phyloP scores from a whole-genome alignment of 176 grass and related monocot genomes.

The Zoysia pacifica region DNA sequence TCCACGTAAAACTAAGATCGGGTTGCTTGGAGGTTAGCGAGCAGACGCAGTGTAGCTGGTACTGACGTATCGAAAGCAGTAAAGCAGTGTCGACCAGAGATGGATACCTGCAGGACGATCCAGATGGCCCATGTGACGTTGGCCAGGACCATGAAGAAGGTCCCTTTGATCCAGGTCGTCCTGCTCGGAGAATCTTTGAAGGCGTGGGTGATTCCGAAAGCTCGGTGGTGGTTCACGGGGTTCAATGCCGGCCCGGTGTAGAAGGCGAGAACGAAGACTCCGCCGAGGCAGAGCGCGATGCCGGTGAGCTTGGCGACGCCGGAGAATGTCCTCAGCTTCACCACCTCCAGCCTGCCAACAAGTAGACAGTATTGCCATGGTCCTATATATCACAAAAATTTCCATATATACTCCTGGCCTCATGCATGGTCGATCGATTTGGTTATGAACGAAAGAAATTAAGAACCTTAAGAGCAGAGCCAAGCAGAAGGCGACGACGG shows the following conservation, averaged over 20 bases:
- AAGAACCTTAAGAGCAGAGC: constrained; percentile 43
- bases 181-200: constrained; percentile 5
- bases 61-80: not conserved
- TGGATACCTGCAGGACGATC: constrained; percentile 66
- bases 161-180: constrained; percentile 59
- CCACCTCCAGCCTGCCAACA: constrained; percentile 45
- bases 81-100: not conserved
- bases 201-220: no score
- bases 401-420: no score
- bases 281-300: constrained; percentile 52
- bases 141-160: constrained; percentile 57
- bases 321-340: constrained; percentile 40
- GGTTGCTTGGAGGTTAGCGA: not conserved
- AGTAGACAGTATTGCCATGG: not conserved
- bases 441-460: not conserved
- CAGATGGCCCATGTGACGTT: constrained; percentile 60
- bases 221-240: no score
- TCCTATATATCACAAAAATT: no score
- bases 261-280: constrained; percentile 58
- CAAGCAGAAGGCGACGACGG: constrained; percentile 42
- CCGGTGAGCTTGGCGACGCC: constrained; percentile 58
- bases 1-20: not conserved
- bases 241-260: constrained; percentile 53
- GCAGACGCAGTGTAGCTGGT: not conserved
- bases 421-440: not conserved